A percentile compares a stretch with the other conserved stretches of the same genome.
These are phyloP conservation scores for Pichia nanzhaoensis DNA, from an alignment of 805 yeast species.

Conservation along the genomic window DNA sequence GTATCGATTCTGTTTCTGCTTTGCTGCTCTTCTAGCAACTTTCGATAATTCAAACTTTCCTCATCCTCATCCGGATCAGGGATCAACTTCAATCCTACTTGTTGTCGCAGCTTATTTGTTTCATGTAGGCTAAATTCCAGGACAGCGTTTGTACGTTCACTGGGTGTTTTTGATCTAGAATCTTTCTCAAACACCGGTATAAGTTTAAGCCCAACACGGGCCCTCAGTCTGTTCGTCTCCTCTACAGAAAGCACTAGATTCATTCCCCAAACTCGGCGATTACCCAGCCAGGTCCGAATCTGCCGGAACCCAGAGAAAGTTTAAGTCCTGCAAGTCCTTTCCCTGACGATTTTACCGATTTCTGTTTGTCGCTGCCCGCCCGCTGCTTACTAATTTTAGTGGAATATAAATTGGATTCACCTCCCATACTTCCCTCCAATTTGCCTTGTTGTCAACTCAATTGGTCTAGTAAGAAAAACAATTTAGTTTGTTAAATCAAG, in stretches of 20 bases:
- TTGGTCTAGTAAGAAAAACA: background rate
- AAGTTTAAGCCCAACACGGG: conserved; percentile 37
- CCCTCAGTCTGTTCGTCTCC: conserved; percentile 43
- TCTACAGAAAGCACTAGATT: conserved; percentile 30
- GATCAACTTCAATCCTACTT: conserved; percentile 38
- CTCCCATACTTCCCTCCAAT: background rate
- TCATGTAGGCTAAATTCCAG: conserved; percentile 34
- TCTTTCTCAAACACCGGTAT: conserved; percentile 36
- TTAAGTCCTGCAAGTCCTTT: too few species aligned
- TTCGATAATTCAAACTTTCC: conserved; percentile 33
- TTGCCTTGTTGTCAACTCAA: background rate
- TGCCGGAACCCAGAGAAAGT: too few species aligned
- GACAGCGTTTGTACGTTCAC: conserved; percentile 14
- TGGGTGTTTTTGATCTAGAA: conserved; percentile 11
- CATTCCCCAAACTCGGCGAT: background rate
- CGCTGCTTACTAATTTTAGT: too few species aligned
- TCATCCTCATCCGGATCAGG: conserved; percentile 33
- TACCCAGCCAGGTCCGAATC: too few species aligned
- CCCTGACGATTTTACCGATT: too few species aligned
- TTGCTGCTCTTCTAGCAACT: conserved; percentile 28
- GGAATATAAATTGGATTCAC: background rate
- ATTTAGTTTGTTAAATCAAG: background rate
- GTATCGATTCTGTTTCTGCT: conserved; percentile 26
- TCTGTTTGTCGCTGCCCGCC: too few species aligned
- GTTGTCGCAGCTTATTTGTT: conserved; percentile 38